These are phyloP conservation scores for Candida stauntonica DNA, from an alignment of 805 yeast species.

Conservation along the genomic window DNA sequence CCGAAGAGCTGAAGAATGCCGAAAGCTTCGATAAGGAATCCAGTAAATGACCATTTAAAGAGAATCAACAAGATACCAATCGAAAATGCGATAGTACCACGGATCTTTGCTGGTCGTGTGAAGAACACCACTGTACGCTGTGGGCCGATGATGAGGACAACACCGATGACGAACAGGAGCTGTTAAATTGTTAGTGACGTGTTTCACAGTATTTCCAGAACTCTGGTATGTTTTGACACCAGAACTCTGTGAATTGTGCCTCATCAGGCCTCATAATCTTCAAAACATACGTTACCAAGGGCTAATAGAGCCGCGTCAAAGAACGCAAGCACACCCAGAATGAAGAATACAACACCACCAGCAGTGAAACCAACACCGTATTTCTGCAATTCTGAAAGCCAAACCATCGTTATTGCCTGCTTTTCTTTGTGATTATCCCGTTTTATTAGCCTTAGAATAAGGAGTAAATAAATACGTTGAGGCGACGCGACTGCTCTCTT, in stretches of 20 bases:
- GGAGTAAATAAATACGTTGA: not conserved
- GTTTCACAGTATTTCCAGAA: no score
- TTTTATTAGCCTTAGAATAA: not conserved
- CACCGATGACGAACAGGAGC: slow-evolving; percentile 49
- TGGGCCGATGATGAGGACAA: slow-evolving; percentile 81
- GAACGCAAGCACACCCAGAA: slow-evolving; percentile 77
- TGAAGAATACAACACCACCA: slow-evolving; percentile 61
- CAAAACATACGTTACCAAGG: slow-evolving; percentile 60
- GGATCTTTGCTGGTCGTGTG: slow-evolving; percentile 78
- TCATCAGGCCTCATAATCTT: no score
- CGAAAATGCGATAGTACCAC: slow-evolving; percentile 79
- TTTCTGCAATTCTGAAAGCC: slow-evolving; percentile 30
- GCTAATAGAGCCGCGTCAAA: slow-evolving; percentile 89
- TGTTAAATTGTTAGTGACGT: slow-evolving; percentile 3
- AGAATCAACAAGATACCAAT: slow-evolving; percentile 75
- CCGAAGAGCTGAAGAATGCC: slow-evolving; percentile 90
- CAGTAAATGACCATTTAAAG: slow-evolving; percentile 71
- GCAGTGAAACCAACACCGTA: slow-evolving; percentile 92
- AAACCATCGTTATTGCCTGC: slow-evolving; percentile 6
- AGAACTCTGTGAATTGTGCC: no score
- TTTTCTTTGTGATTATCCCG: not conserved
- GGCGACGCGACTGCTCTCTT: no score
- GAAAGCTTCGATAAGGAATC: slow-evolving; percentile 77
- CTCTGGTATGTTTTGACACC: no score
- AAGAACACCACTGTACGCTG: slow-evolving; percentile 79